A percentile compares a stretch with the other conserved stretches of the same genome.
Evolutionary conservation across 495 filamentous ascomycete genomes (phyloP).

Genomic region (Penicillium salamii): DNA sequence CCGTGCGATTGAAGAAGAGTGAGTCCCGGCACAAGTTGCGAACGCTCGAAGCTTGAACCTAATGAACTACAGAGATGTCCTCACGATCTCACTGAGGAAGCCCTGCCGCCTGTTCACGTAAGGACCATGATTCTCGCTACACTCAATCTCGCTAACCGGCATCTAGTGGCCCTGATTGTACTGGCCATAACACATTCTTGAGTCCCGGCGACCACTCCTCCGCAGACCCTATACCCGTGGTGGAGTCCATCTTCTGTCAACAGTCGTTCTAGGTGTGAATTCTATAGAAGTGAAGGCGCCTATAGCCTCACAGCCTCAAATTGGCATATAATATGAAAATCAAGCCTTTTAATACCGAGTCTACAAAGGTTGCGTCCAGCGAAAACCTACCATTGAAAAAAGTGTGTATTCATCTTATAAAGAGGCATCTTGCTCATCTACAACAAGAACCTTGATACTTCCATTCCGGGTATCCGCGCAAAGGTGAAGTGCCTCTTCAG

Average conservation of each 20-base stretch:
- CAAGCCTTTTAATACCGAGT: background rate
- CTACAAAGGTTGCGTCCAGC: background rate
- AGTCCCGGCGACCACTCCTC: conserved; percentile 24
- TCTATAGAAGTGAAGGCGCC: too few species aligned
- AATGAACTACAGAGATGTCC: conserved; percentile 16
- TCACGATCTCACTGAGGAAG: conserved; percentile 21
- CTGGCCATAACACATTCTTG: conserved; percentile 27
- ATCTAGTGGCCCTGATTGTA: conserved; percentile 22
- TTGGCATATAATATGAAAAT: background rate
- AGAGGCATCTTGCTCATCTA: conserved; percentile 47
- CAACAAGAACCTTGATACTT: conserved; percentile 59
- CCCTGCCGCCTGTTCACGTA: conserved; percentile 29
- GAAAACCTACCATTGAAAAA: background rate
- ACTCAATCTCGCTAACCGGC: background rate
- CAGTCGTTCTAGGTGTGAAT: background rate
- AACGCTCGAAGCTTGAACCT: background rate
- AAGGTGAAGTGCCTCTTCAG: conserved; percentile 52
- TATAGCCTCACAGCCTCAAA: background rate
- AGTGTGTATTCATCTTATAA: conserved; percentile 19
- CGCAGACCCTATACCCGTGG: conserved; percentile 21
- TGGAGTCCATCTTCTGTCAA: conserved; percentile 28
- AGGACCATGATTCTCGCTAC: conserved; percentile 1
- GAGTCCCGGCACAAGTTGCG: background rate
- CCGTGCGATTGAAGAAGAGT: conserved; percentile 25
- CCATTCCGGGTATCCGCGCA: conserved; percentile 45